Percentiles rank a stretch among this genome's conserved stretches.
Evolutionary conservation across 148 eudicot genomes (phyloP).

Genomic region (Chenopodium formosanum): DNA sequence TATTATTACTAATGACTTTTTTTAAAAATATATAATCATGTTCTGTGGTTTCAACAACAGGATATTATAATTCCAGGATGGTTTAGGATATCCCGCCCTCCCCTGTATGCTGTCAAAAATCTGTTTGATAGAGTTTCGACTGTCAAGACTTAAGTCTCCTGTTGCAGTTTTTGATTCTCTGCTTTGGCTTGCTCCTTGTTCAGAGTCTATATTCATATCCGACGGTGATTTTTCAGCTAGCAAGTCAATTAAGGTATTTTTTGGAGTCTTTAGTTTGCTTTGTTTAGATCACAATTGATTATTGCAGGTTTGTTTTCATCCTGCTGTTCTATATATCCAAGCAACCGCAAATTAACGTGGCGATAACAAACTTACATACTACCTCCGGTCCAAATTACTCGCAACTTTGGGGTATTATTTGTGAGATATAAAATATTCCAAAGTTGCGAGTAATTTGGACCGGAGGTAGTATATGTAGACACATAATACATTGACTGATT

Average conservation of each 20-base stretch:
- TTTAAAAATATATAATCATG: not conserved
- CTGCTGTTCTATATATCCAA: too few species aligned
- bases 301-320: too few species aligned
- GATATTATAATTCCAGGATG: not conserved
- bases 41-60: not conserved
- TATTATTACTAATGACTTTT: not conserved
- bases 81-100: not conserved
- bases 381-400: too few species aligned
- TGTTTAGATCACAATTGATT: too few species aligned
- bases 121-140: not conserved
- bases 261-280: too few species aligned
- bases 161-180: not conserved
- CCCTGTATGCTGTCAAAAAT: not conserved
- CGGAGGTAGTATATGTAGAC: too few species aligned
- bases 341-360: too few species aligned
- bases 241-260: not conserved
- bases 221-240: not conserved
- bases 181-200: constrained; percentile 15
- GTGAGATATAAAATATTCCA: too few species aligned
- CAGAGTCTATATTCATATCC: not conserved
- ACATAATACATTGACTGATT: too few species aligned
- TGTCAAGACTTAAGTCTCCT: not conserved
- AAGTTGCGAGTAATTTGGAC: too few species aligned
- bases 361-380: too few species aligned
- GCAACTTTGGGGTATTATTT: too few species aligned